A percentile compares a stretch with the other conserved stretches of the same genome.
Evolutionary conservation across 2,329 filamentous ascomycete genomes (phyloP).

Genomic region (Phyllosticta capitalensis): DNA sequence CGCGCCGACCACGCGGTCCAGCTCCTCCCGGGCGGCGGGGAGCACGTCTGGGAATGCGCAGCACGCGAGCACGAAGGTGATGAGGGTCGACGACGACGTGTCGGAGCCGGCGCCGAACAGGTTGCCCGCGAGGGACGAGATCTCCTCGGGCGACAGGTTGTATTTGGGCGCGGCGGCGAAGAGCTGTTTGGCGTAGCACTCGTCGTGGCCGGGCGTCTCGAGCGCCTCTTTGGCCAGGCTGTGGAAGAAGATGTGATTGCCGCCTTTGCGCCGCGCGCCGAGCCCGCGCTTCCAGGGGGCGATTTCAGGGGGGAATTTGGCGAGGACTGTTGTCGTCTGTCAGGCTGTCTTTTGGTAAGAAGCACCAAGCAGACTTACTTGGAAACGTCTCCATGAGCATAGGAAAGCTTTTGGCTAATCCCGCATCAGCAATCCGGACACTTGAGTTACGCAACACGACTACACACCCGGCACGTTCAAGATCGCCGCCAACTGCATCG

Average conservation of each 20-base stretch:
- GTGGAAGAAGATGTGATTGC: conserved; percentile 27
- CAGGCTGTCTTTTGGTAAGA: conserved; percentile 32
- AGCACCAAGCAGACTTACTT: conserved; percentile 11
- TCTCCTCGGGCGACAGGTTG: conserved; percentile 21
- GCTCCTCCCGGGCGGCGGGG: conserved; percentile 19
- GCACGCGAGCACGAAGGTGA: conserved; percentile 28
- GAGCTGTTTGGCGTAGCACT: conserved; percentile 30
- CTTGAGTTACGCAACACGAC: conserved; percentile 18
- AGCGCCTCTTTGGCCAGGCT: conserved; percentile 22
- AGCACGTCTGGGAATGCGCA: conserved; percentile 20
- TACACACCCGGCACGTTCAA: conserved; percentile 29
- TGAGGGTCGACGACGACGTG: conserved; percentile 27
- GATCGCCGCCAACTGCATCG: conserved; percentile 49
- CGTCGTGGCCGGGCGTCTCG: conserved; percentile 21
- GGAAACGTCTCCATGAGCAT: conserved; percentile 50
- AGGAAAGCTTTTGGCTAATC: conserved; percentile 42
- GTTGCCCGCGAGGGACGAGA: conserved; percentile 25
- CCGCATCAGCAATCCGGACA: conserved; percentile 41
- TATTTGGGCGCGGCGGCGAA: conserved; percentile 30
- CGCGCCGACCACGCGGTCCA: conserved; percentile 20
- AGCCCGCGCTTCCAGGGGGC: conserved; percentile 29
- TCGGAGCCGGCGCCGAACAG: conserved; percentile 31
- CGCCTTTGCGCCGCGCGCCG: conserved; percentile 18
- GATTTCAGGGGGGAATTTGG: conserved; percentile 19
- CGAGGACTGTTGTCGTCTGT: conserved; percentile 16